Evolutionary conservation across 2,329 filamentous ascomycete genomes (phyloP), one percentile per base, ranked within the genome.

Genomic region (Chaetomium strumarium): DNA sequence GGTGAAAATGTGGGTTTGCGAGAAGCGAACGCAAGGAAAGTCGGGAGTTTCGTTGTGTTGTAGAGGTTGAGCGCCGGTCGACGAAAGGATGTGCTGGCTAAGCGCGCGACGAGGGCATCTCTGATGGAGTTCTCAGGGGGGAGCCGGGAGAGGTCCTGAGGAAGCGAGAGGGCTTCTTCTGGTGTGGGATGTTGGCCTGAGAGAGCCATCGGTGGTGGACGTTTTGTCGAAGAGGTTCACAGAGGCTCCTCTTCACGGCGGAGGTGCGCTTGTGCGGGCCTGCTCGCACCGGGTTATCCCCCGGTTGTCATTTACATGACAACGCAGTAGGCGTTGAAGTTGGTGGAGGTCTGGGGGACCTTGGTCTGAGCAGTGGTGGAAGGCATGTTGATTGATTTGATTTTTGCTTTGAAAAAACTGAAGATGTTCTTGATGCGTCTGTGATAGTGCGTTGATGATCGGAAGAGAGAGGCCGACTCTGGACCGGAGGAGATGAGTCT

Each of bases 231-330:
- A 52, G 45, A 55, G 47, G 52, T 17, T 24, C 39, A 12, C 30
- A 55, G 39, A 49, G 49, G 42, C 45, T 36, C 41, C 49, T 50
- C 39, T 49, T 33, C 38, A 17, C 42, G 36, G 46, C 37, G 46
- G 41, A n/a, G 52, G 36, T 31, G 42, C 13, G 13, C 36, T 45
- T 37, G 37, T 49, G 31, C 45, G 40, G 19, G 12, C 34, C 40
- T 29, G 34, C 34, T 38, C 12, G 37, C 40, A 41, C 53, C 49
- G 36, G 46, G 49, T 7, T 4, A 5, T 31, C 12, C 53, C 45
- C 55, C 37, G 56, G 51, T 39, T 51, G 60, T 58, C 58, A 59
- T 66, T 64, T 67, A 68, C 64, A 68, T 66, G 60, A 67, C 60
- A 60, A 65, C 59, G 60, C 65, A 68, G 62, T 63, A 63, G 60